phyloP scores from a whole-genome alignment of 2,329 filamentous ascomycete species.

The Calonectria montana region DNA sequence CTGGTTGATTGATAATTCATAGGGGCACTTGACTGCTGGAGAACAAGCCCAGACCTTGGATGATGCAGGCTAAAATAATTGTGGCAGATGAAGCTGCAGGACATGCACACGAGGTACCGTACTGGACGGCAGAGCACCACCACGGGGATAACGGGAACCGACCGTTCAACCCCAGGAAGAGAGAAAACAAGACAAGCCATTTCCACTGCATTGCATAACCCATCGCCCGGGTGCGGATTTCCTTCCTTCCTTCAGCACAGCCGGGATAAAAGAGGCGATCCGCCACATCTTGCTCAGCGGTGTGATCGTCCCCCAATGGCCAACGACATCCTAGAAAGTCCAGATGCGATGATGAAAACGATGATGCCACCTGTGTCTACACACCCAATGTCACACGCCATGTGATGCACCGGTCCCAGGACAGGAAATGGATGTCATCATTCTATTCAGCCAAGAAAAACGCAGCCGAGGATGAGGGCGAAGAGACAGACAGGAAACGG shows the following conservation, averaged over 20 bases:
- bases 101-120: neutral
- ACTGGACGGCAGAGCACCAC: neutral
- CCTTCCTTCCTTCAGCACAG: neutral
- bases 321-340: neutral
- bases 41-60: conserved; percentile 24
- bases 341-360: conserved; percentile 22
- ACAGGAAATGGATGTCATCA: neutral
- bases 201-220: neutral
- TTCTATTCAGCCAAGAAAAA: neutral
- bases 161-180: neutral
- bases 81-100: conserved; percentile 8
- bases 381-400: conserved; percentile 6
- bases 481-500: neutral
- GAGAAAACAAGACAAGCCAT: neutral
- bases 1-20: conserved; percentile 2
- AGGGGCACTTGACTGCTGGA: neutral
- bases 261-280: conserved; percentile 1
- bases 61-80: conserved; percentile 6
- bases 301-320: conserved; percentile 5
- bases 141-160: neutral
- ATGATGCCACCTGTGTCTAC: conserved; percentile 22
- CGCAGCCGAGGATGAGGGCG: neutral
- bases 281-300: neutral
- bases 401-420: neutral
- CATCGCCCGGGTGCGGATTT: neutral